Conservation (phyloP, 2,329 filamentous ascomycete species). For the Colletotrichum incanum region DNA sequence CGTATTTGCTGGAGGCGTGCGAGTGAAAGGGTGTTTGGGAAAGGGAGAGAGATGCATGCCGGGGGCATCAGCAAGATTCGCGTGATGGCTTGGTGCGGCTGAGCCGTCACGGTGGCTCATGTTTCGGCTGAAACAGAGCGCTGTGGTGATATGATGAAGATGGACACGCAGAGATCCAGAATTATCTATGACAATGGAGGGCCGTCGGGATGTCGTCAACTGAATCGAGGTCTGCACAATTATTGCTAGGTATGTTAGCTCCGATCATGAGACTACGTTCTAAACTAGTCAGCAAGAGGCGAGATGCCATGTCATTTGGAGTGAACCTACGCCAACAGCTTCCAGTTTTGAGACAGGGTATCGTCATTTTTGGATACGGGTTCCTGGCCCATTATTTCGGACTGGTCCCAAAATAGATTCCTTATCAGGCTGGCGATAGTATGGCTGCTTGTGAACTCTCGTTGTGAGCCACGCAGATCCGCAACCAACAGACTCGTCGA, state of each 20-base stretch:
- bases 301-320: neutral
- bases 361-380: neutral
- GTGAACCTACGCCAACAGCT: neutral
- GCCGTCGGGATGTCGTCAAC: neutral
- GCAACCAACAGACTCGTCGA: neutral
- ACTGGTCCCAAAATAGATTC: neutral
- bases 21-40: neutral
- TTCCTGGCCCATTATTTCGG: neutral
- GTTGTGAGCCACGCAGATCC: conserved; percentile 1
- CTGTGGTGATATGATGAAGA: conserved; percentile 3
- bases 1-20: neutral
- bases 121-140: neutral
- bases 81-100: conserved; percentile 9
- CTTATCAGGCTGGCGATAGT: neutral
- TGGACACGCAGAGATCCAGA: conserved; percentile 5
- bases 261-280: neutral
- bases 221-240: neutral
- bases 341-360: neutral
- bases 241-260: neutral
- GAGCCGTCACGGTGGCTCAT: conserved; percentile 1
- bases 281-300: too few relatives aligned
- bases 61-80: neutral
- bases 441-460: neutral
- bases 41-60: neutral
- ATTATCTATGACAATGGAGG: neutral